Percentiles rank a stretch among this genome's conserved stretches.
Conservation (phyloP, 805 yeast genomes). For the Candida sonorensis region DNA sequence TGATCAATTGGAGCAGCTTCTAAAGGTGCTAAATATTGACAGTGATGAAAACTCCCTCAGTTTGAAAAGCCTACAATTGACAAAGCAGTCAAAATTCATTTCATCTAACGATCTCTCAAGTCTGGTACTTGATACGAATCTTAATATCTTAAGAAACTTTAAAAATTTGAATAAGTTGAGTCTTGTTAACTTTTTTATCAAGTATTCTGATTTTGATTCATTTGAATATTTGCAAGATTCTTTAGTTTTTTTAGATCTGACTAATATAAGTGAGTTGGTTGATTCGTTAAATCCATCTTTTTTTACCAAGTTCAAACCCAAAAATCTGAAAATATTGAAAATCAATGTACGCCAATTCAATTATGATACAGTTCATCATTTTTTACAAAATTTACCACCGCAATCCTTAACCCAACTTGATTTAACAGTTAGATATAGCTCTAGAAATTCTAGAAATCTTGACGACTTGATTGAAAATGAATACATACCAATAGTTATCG, state of each 20-base stretch:
- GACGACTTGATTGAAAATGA: slow-evolving; percentile 8
- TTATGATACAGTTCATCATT: slow-evolving; percentile 13
- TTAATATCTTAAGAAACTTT: no score
- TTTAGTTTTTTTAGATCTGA: slow-evolving; percentile 11
- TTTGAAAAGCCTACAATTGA: no score
- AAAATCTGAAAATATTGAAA: slow-evolving; percentile 6
- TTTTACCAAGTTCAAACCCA: slow-evolving; percentile 8
- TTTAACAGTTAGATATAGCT: slow-evolving; percentile 16
- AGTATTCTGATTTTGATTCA: slow-evolving; percentile 3
- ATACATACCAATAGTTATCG: neutral
- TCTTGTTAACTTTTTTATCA: slow-evolving; percentile 6
- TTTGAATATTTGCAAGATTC: slow-evolving; percentile 4
- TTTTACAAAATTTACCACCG: slow-evolving; percentile 8
- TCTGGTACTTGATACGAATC: no score
- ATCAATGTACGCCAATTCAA: slow-evolving; percentile 18
- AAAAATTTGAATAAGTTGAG: no score
- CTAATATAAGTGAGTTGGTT: slow-evolving; percentile 10
- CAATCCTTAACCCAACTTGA: slow-evolving; percentile 20
- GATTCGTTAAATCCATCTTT: slow-evolving; percentile 6
- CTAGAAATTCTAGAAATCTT: slow-evolving; percentile 9
- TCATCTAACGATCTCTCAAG: no score
- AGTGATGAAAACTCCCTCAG: no score
- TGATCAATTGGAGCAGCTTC: no score
- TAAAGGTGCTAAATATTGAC: no score
- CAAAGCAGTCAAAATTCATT: no score